These are phyloP conservation scores for Venturia effusa DNA, from an alignment of 2,329 filamentous ascomycete species.

Conservation along the genomic window DNA sequence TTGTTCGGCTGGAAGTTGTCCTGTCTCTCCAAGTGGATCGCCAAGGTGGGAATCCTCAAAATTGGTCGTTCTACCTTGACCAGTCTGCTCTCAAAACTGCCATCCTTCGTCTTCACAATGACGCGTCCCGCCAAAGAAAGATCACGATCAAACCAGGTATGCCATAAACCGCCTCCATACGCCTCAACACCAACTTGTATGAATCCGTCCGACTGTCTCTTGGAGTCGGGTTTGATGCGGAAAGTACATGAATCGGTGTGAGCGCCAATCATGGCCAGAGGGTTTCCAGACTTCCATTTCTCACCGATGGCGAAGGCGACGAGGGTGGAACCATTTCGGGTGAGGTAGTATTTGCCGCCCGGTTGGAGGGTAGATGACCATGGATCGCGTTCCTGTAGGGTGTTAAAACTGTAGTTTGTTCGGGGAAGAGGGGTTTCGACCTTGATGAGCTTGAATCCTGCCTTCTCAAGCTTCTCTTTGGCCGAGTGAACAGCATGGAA, in stretches of 20 bases:
- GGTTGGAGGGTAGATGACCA: slow-evolving; percentile 73
- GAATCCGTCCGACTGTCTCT: slow-evolving; percentile 76
- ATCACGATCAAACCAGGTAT: slow-evolving; percentile 96
- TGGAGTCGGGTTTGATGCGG: slow-evolving; percentile 87
- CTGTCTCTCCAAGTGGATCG: slow-evolving; percentile 84
- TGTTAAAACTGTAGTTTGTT: background rate
- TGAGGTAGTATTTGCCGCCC: slow-evolving; percentile 93
- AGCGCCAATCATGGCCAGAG: slow-evolving; percentile 84
- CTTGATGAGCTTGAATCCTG: slow-evolving; percentile 78
- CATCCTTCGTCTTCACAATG: slow-evolving; percentile 64
- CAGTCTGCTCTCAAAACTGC: slow-evolving; percentile 69
- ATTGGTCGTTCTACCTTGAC: slow-evolving; percentile 87
- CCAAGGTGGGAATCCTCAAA: slow-evolving; percentile 82
- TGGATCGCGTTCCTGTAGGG: slow-evolving; percentile 62
- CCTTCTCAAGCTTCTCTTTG: slow-evolving; percentile 63
- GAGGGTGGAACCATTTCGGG: slow-evolving; percentile 84
- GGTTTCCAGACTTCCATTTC: slow-evolving; percentile 85
- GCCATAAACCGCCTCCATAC: slow-evolving; percentile 94
- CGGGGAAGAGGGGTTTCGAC: slow-evolving; percentile 25
- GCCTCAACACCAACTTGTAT: slow-evolving; percentile 93
- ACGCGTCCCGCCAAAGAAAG: slow-evolving; percentile 81
- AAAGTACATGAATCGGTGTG: slow-evolving; percentile 93
- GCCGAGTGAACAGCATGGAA: slow-evolving; percentile 87
- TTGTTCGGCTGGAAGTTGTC: slow-evolving; percentile 90
- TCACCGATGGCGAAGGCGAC: slow-evolving; percentile 85